Conservation (phyloP, 164 flowering plant species). For the Berberis vulgaris region DNA sequence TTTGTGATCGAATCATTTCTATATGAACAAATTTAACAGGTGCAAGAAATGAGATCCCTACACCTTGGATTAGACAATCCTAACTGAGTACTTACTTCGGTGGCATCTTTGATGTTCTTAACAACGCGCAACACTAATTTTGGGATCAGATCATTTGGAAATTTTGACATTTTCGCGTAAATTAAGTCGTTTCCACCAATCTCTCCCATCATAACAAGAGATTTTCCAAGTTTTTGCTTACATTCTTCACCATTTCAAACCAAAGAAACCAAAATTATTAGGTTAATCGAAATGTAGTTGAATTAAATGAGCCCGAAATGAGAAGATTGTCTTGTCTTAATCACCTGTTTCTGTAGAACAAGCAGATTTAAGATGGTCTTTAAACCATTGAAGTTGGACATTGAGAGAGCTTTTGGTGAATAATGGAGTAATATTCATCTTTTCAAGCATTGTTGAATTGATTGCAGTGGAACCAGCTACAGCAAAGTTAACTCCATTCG, state of each 20-base stretch:
- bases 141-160: not conserved
- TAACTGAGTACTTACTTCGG: not conserved
- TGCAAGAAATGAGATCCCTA: too few relatives aligned
- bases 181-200: constrained; percentile 34
- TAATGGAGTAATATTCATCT: not conserved
- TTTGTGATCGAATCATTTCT: too few relatives aligned
- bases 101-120: not conserved
- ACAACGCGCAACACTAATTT: not conserved
- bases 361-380: not conserved
- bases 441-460: not conserved
- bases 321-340: not conserved
- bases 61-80: too few relatives aligned
- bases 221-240: constrained; percentile 2
- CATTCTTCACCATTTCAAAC: constrained; percentile 14
- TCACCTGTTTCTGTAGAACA: constrained; percentile 1
- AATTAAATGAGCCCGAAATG: too few relatives aligned
- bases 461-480: constrained; percentile 10
- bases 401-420: constrained; percentile 5
- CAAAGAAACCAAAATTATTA: not conserved
- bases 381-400: constrained; percentile 14
- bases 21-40: too few relatives aligned
- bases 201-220: constrained; percentile 32
- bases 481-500: constrained; percentile 8
- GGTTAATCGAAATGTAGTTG: not conserved
- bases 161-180: constrained; percentile 5